Percentiles rank a stretch among this genome's conserved stretches.
Evolutionary conservation across 2,329 filamentous ascomycete species (phyloP).

Genomic region (Fusarium odoratissimum): DNA sequence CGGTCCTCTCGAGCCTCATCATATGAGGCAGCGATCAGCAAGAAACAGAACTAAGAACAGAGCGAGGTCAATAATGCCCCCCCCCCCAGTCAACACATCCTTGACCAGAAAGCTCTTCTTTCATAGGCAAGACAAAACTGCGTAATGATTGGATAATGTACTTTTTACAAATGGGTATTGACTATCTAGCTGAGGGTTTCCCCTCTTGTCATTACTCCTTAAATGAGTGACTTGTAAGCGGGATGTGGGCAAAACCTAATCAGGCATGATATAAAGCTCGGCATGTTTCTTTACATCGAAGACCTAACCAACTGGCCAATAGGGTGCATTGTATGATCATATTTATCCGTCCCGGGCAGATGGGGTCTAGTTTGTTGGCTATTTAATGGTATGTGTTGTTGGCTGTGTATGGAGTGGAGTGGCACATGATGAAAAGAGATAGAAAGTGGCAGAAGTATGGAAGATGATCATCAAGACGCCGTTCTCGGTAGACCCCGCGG

Average conservation of each 20-base stretch:
- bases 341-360: neutral
- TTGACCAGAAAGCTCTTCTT: neutral
- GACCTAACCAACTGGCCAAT: neutral
- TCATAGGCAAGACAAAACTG: neutral
- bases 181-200: neutral
- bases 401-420: neutral
- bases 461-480: neutral
- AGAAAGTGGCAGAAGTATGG: neutral
- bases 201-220: neutral
- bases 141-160: too few relatives aligned
- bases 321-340: neutral
- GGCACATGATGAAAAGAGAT: neutral
- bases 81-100: neutral
- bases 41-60: neutral
- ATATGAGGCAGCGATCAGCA: neutral
- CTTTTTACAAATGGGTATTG: neutral
- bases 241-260: neutral
- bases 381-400: neutral
- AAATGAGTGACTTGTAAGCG: neutral
- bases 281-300: neutral
- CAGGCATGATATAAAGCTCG: neutral
- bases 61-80: neutral
- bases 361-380: neutral
- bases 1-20: neutral
- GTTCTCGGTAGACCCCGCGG: neutral